Percentiles rank a stretch among this genome's conserved stretches.
phyloP scores from a whole-genome alignment of 805 yeast genomes.

The Suhomyces prunicola region DNA sequence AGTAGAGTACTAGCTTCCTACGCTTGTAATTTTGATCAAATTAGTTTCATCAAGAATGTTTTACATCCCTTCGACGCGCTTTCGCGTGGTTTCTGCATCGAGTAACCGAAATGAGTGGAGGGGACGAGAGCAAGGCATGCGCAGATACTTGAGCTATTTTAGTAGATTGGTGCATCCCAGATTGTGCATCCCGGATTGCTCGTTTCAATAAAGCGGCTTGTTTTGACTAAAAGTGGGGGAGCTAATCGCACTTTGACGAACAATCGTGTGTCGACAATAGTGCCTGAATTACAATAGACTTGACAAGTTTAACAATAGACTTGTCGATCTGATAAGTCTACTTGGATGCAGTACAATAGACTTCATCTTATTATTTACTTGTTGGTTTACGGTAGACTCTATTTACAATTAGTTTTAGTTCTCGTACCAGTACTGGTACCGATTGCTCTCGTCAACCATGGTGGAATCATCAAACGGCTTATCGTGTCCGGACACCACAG shows the following conservation, averaged over 20 bases:
- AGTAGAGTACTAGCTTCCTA: background rate
- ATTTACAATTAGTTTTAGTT: background rate
- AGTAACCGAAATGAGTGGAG: background rate
- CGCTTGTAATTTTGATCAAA: background rate
- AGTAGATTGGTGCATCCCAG: background rate
- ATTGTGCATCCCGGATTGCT: background rate
- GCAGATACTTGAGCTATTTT: background rate
- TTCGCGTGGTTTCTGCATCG: background rate
- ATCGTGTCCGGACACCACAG: background rate
- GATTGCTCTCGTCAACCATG: constrained; percentile 1
- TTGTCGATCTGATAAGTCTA: background rate
- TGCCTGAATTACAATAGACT: background rate
- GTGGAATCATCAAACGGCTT: constrained; percentile 1
- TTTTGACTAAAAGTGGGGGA: background rate
- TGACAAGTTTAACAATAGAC: background rate
- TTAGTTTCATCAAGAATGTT: background rate
- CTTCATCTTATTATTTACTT: background rate
- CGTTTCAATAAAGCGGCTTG: background rate
- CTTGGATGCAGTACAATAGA: background rate
- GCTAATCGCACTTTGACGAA: background rate
- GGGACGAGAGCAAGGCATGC: background rate
- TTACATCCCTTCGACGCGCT: background rate
- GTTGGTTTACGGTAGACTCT: background rate
- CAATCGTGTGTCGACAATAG: background rate
- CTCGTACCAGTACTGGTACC: constrained; percentile 11